Base-by-base conservation (phyloP, 495 filamentous ascomycete species). In the Paragyromitra xinjiangensis region DNA sequence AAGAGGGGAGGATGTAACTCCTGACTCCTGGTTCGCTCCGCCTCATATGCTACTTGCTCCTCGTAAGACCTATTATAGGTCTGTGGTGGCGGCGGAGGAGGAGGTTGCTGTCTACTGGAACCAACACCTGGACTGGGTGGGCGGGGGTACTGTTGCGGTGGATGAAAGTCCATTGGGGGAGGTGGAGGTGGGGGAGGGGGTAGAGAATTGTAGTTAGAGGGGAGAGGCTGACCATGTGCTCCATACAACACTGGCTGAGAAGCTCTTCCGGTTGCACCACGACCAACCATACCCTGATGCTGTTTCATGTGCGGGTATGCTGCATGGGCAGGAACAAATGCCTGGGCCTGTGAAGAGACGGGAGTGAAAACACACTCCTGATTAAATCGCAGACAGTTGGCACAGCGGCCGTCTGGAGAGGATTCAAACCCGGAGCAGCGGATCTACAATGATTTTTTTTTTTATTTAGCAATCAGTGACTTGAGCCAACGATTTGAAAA, bases 361-460 rank as follows among this genome's bases (percentile, higher is more conserved):
- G 92, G 92, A 3, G 92, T 94, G 85, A 94, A 94, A 84, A 94
- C 90, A 84, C 92, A 94, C 82, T 94, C 91, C 83, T 94, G 92
- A 70, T 91, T 90, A 84, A 94, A 94, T 56, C 92, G 88, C 66
- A 90, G 86, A 81, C 92, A 94, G 82, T 94, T 94, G 81, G 87
- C 90, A 85, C 92, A 94, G 55, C 92, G 88, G 62, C 92, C 92
- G 82, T 94, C 91, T 42, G 90, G 87, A 22, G 91, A 92, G 62
- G 86, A 88, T 71, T 94, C 92, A 81, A 94, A 94, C 24, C 92
- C 92, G 3, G 92, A 94, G 85, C 92, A 94, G 44, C 92, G 91
- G 84, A 94, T 94, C 92, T 94, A 76, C 4, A 19, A 37, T 29
- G 26, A 24, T 22, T 11, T 12, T 26, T 39, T 26, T 68, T 16